These are phyloP conservation scores for Blastobotrys elegans DNA, from an alignment of 1,139 yeast species.

Conservation along the genomic window DNA sequence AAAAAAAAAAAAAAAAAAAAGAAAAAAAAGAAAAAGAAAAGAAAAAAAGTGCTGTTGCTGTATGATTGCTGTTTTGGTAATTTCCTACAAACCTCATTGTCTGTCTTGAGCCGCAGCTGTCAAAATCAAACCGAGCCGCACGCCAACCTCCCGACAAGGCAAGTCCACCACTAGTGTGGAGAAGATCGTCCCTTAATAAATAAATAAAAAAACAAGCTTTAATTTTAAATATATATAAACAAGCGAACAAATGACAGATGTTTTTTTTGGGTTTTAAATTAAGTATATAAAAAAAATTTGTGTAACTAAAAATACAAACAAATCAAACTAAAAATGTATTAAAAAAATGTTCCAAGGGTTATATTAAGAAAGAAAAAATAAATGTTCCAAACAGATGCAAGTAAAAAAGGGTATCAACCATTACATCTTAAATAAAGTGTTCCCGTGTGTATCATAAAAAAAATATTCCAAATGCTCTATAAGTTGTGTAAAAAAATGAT, in stretches of 20 bases:
- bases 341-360: no score
- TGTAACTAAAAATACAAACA: neutral
- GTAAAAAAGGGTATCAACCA: conserved; percentile 16
- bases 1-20: neutral
- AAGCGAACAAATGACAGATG: no score
- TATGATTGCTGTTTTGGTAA: no score
- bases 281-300: no score
- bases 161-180: neutral
- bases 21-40: neutral
- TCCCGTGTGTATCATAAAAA: neutral
- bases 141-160: neutral
- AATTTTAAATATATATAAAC: no score
- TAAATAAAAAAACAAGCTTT: neutral
- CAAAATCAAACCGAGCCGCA: neutral
- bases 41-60: no score
- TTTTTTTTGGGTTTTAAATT: no score
- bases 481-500: neutral
- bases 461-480: neutral
- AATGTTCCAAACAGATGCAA: conserved; percentile 13
- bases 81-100: no score
- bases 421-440: neutral
- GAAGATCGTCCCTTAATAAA: no score
- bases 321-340: no score
- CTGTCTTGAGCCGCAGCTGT: no score
- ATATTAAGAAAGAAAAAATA: no score